A percentile compares a stretch with the other conserved stretches of the same genome.
These are phyloP conservation scores for Cardamine occulta DNA, from an alignment of 345 rosid genomes.

Conservation along the genomic window DNA sequence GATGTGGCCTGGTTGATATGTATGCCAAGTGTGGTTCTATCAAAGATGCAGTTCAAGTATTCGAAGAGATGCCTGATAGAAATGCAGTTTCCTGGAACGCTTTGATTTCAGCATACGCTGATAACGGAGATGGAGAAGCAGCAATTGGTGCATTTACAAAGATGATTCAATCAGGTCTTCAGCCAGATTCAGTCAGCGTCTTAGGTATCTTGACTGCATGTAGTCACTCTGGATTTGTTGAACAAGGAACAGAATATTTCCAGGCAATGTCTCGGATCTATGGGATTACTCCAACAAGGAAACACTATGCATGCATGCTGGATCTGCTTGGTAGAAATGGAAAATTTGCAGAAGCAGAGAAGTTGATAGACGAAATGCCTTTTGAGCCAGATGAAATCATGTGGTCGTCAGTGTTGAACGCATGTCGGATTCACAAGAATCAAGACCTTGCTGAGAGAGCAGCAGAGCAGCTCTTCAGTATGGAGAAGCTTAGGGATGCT, in stretches of 20 bases:
- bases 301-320: slow-evolving; percentile 73
- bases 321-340: slow-evolving; percentile 76
- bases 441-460: slow-evolving; percentile 69
- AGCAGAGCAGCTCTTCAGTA: slow-evolving; percentile 63
- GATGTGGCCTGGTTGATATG: slow-evolving; percentile 77
- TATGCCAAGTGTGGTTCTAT: slow-evolving; percentile 90
- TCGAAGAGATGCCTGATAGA: slow-evolving; percentile 77
- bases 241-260: slow-evolving; percentile 68
- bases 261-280: slow-evolving; percentile 56
- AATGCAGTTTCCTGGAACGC: slow-evolving; percentile 88
- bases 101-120: slow-evolving; percentile 76
- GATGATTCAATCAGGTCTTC: slow-evolving; percentile 66
- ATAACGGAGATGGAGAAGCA: slow-evolving; percentile 74
- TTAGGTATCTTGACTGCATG: slow-evolving; percentile 77
- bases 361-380: slow-evolving; percentile 70
- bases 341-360: slow-evolving; percentile 67
- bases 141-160: slow-evolving; percentile 58
- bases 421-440: slow-evolving; percentile 88
- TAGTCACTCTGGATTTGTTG: slow-evolving; percentile 79
- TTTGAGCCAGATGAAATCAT: slow-evolving; percentile 78
- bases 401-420: slow-evolving; percentile 86
- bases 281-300: slow-evolving; percentile 63
- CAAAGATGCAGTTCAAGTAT: slow-evolving; percentile 65
- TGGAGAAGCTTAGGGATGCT: slow-evolving; percentile 80
- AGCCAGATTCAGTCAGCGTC: slow-evolving; percentile 77